These are phyloP conservation scores for Zygoascus flipseniorum DNA, from an alignment of 805 yeast genomes.

Conservation along the genomic window DNA sequence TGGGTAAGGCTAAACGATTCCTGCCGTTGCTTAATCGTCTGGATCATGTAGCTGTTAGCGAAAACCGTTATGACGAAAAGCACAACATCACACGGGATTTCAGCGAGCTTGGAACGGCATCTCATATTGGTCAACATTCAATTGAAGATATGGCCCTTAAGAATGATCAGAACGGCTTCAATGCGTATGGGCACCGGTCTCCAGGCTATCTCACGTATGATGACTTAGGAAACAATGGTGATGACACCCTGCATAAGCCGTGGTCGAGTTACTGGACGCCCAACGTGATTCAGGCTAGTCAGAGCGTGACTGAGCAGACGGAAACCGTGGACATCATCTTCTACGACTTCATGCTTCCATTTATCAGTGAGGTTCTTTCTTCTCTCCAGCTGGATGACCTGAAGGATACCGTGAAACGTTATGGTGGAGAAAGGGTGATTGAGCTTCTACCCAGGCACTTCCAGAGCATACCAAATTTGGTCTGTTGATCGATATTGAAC, in stretches of 20 bases:
- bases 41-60: conserved; percentile 32
- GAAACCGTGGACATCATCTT: conserved; percentile 59
- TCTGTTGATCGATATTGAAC: not conserved
- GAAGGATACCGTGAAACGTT: conserved; percentile 7
- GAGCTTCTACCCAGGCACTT: conserved; percentile 26
- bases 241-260: conserved; percentile 62
- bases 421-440: conserved; percentile 23
- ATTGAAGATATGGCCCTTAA: not conserved
- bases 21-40: conserved; percentile 49
- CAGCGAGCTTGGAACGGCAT: conserved; percentile 11
- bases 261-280: conserved; percentile 58
- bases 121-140: not conserved
- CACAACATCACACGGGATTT: conserved; percentile 6
- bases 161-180: not conserved
- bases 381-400: conserved; percentile 18
- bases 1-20: conserved; percentile 45
- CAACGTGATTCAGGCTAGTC: conserved; percentile 59
- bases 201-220: conserved; percentile 74
- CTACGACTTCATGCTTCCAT: conserved; percentile 62
- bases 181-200: conserved; percentile 17
- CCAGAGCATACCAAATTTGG: not conserved
- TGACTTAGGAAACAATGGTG: conserved; percentile 81
- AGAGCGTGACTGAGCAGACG: conserved; percentile 22
- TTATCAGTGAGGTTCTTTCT: conserved; percentile 39
- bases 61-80: conserved; percentile 3